phyloP scores from a whole-genome alignment of 495 filamentous ascomycete genomes.

The Aspergillus kassunensis region DNA sequence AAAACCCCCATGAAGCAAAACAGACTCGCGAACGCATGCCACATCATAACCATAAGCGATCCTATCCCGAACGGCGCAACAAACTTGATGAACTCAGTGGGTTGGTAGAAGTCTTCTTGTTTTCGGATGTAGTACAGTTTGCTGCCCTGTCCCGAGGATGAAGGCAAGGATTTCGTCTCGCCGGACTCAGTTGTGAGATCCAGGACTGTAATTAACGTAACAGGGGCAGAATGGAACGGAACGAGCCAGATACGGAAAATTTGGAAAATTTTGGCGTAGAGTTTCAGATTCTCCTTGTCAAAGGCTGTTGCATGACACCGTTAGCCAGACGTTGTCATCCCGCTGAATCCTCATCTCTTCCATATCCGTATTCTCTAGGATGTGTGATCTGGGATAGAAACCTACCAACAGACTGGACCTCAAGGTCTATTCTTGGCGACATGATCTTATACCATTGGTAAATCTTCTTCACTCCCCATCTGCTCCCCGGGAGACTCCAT shows the following conservation, averaged over 20 bases:
- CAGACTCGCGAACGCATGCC: constrained; percentile 59
- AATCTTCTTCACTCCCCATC: constrained; percentile 60
- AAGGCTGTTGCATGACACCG: constrained; percentile 42
- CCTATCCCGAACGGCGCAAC: constrained; percentile 34
- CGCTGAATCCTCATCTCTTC: neutral
- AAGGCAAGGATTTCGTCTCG: constrained; percentile 8
- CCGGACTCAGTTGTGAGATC: constrained; percentile 41
- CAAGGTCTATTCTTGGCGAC: constrained; percentile 66
- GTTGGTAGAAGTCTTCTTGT: constrained; percentile 83
- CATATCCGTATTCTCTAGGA: too few relatives aligned
- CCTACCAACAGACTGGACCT: constrained; percentile 64
- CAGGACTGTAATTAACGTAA: constrained; percentile 70
- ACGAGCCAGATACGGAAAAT: constrained; percentile 73
- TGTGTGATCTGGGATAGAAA: neutral
- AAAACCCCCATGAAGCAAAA: constrained; percentile 57
- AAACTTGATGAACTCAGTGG: constrained; percentile 74
- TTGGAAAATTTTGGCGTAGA: constrained; percentile 70
- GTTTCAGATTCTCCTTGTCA: constrained; percentile 56
- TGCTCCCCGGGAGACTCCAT: constrained; percentile 51
- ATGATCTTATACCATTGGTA: constrained; percentile 87
- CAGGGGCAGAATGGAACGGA: constrained; percentile 64
- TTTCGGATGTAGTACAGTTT: constrained; percentile 62
- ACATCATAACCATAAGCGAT: constrained; percentile 44
- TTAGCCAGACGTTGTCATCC: neutral
- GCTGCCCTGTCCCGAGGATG: constrained; percentile 22